Evolutionary conservation across 345 rosid species (phyloP), one percentile per base, ranked within the genome.

Genomic region (Eucalyptus pumila): DNA sequence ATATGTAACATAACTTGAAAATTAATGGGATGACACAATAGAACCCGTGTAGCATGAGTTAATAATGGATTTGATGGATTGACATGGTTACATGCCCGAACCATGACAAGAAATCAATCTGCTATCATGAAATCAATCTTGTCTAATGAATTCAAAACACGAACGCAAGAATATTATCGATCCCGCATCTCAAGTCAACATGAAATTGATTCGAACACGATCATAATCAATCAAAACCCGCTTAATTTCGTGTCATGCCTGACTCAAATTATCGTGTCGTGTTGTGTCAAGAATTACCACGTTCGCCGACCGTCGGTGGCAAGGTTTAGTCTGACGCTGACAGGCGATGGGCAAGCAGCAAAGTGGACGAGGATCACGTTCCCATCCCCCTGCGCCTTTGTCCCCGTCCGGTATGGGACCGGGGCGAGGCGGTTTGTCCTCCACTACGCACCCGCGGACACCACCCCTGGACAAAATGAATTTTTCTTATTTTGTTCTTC

Each of bases 101-200:
- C 14, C 7, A 34, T 19, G 44, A 34, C 14, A 17, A 69, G 40
- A 67, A 62, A 19, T 72, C 44, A 19, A 72, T 37, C 0, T 10
- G 7, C 45, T 12, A 37, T 9, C 45, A 37, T 10, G 45, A 72
- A 72, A 72, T 72, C 45, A 3, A 10, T 72, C 45, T 3, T 6
- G 0, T 37, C 27, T 11, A 1, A 10, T 13, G 14, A 11, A 8
- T 72, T 37, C 23, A 44, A 50, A 50, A 11, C 2, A 19, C 5
- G 2, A 1, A 10, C 24, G 10, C 8, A 6, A 19, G 11, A 11
- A 6, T 24, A 6, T 76, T 23, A 11, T 11, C 4, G 3, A 21
- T 76, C 5, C 0, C 0, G 1, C 27, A 11, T 40, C 47, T 1
- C 5, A 0, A 2, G 9, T 76, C 21, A 8, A 11, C 47, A 40